These are phyloP conservation scores for Articulospora tetracladia DNA, from an alignment of 495 filamentous ascomycete genomes.

Conservation along the genomic window DNA sequence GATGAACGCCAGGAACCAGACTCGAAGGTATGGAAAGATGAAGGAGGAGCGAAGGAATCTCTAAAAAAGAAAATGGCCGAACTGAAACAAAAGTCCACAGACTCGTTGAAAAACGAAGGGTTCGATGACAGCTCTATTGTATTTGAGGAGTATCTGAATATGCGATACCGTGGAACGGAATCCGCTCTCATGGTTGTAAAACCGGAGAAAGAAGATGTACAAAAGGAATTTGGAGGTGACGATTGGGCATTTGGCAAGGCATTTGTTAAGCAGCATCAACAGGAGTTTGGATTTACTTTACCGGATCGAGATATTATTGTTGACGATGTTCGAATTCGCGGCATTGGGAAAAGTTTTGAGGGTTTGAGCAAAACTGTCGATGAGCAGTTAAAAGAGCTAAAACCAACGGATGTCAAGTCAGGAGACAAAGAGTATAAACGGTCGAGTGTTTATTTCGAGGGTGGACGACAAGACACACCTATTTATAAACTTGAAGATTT, in stretches of 20 bases:
- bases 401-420: conserved; percentile 36
- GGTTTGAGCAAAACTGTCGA: conserved; percentile 76
- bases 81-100: conserved; percentile 64
- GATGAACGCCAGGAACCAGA: conserved; percentile 90
- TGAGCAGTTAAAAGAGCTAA: conserved; percentile 67
- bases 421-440: conserved; percentile 51
- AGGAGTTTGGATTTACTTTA: conserved; percentile 92
- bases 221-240: conserved; percentile 54
- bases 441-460: conserved; percentile 67
- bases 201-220: conserved; percentile 52
- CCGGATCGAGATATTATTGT: conserved; percentile 88
- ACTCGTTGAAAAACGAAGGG: conserved; percentile 66
- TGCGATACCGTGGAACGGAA: conserved; percentile 85
- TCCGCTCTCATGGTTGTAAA: conserved; percentile 81
- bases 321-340: conserved; percentile 85
- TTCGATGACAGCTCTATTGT: conserved; percentile 68
- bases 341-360: conserved; percentile 83
- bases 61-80: conserved; percentile 55
- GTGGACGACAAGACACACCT: conserved; percentile 71
- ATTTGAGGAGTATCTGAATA: conserved; percentile 86
- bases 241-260: conserved; percentile 78
- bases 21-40: conserved; percentile 70
- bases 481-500: conserved; percentile 83
- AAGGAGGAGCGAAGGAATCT: conserved; percentile 44
- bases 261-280: conserved; percentile 82